Base-by-base conservation (phyloP, 306 rosid species). In the Abrus precatorius region DNA sequence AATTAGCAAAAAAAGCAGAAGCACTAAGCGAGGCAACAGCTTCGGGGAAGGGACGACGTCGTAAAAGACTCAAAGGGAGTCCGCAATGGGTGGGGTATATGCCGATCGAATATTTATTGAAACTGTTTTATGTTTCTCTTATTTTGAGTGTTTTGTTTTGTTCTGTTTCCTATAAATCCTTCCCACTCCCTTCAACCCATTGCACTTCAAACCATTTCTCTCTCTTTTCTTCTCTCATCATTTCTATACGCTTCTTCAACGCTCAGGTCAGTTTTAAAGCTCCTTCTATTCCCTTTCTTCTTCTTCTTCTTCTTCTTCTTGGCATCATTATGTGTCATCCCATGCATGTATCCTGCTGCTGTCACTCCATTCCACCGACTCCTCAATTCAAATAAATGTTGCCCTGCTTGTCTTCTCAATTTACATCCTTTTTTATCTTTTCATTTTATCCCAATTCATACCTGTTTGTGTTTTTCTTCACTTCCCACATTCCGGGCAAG, bases 261-360 rank as follows among this genome's bases (percentile, higher is more conserved):
- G 57, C 3, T 0, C 69, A 75, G 81, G 85, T 82, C 3, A 28
- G 76, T 57, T 56, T 79, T 12, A 14, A 5, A 63, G 9, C 44
- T 29, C 7, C 43, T 36, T 14, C 29, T 44, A 50, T 5, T 9
- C 27, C 2, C 14, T n/a, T 9, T 50, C 55, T 38, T 44, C 4
- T 0, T 47, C 5, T 8, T 29, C 0, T 28, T 36, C 9, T 2
- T 70, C 0, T 45, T 55, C 2, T 11, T 12, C 4, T 33, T 13
- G 0, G 36, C 5, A 43, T 43, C 5, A 1, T 43, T 43, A 43
- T 43, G 3, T 43, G 32, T 38, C 47, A 40, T 66, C 61, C 55
- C 72, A 82, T 81, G 84, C 84, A 81, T 81, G 84, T 75, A 73
- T 69, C 40, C 7, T 9, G 59, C 0, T 4, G 59, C 62, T 33